Base-by-base conservation (phyloP, 768 basidiomycete genomes). In the Lactarius hengduanensis region DNA sequence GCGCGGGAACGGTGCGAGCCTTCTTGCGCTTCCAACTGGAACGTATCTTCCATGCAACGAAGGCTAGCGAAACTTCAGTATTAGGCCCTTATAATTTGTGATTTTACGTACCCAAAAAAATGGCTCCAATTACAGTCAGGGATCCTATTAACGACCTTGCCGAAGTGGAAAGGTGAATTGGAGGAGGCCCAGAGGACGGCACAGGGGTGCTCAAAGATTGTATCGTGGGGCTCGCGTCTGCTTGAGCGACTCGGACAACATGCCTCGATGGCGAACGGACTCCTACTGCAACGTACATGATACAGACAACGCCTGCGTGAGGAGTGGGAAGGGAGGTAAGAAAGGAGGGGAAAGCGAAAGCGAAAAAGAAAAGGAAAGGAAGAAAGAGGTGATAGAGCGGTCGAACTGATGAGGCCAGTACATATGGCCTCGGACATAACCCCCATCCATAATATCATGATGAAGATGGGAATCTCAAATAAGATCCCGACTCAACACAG, bases 51-150 rank as follows among this genome's bases (percentile, higher is more conserved):
- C 69, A 71, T 1, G 71, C 59, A 41, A 65, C 47, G 66, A 71
- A 32, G 30, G 59, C 69, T 73, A 26, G 13, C 16, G 36, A 28
- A 8, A 58, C 10, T 22, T 67, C 61, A 56, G 62, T 28, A 34
- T 54, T 3, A 53, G 34, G n/a, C 18, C 26, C 20, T 32, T 9
- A 54, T 13, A 57, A n/a, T 10, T 8, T 10, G 43, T n/a, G 26
- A 55, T 5, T 18, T 18, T 18, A 57, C 74, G 22, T 30, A 76
- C 75, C 71, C 32, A 72, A 6, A 26, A 73, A 16, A 32, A 72
- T 70, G 64, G 57, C 58, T 68, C 79, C 76, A 4, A 80, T 26
- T n/a, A 70, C 57, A 28, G 67, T 62, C 38, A 73, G 65, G 13
- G 71, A 40, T n/a, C 69, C 73, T 18, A 71, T 62, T 30, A 76